Base-by-base conservation (phyloP, 306 rosid species). In the Aeschynomene evenia region DNA sequence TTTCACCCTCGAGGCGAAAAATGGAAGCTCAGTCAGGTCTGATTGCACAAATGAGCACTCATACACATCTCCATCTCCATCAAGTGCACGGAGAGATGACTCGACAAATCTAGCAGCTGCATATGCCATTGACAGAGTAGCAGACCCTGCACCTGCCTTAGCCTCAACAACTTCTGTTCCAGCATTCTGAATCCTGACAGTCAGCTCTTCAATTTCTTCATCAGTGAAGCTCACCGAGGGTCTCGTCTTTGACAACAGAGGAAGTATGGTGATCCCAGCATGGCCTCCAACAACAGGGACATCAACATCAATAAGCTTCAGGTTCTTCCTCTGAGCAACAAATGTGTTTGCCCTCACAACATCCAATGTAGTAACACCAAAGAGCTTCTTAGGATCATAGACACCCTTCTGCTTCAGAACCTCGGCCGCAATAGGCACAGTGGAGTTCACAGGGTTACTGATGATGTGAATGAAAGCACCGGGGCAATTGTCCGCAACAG, bases 101-200 rank as follows among this genome's bases (percentile, higher is more conserved):
- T 95, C 99, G 2, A 95, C 96, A 58, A 95, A 95, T 82, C 99
- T 83, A 18, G 99, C 99, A 0, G 99, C 99, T 2, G 97, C 97
- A 79, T 95, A 95, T 50, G 99, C 99, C 99, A 95, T 95, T 10
- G 99, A 95, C 81, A 95, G 70, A 53, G 99, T 95, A 33, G 99
- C 99, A 40, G 99, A 95, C 19, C 99, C 99, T 10, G 96, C 83
- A 49, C 99, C 99, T 4, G 97, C 99, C 84, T 95, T 95, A 2
- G 99, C 99, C 72, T 95, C 99, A 8, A 95, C 99, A 59, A 95
- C 99, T 79, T 95, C 99, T 2, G 97, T 95, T 75, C 99, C 99
- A 7, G 96, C 99, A 55, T 91, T 95, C 76, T 95, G 99, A 73
- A 87, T 91, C 84, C 97, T 84, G 9, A 83, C 87, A 3, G 97